phyloP scores from a whole-genome alignment of 1,284 basidiomycete genomes.

The Trametes pubescens region DNA sequence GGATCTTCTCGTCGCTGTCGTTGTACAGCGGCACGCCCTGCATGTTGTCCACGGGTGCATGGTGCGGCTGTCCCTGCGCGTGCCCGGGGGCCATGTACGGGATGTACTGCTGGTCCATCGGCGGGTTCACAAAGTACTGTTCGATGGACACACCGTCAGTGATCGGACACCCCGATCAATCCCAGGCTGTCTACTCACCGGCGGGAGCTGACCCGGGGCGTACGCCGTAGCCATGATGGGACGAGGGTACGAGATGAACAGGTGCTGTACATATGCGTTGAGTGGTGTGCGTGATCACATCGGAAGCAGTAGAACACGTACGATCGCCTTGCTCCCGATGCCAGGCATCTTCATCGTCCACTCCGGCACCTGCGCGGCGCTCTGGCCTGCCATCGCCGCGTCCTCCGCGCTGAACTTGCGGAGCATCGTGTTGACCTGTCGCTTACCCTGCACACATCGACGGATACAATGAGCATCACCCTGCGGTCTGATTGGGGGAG shows the following conservation, averaged over 20 bases:
- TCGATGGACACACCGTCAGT: not conserved
- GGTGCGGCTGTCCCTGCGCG: slow-evolving; percentile 26
- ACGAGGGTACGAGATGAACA: slow-evolving; percentile 52
- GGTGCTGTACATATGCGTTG: slow-evolving; percentile 42
- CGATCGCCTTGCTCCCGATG: slow-evolving; percentile 49
- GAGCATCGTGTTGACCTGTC: slow-evolving; percentile 49
- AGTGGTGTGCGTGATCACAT: not conserved
- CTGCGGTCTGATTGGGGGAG: not conserved
- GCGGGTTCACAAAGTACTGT: slow-evolving; percentile 46
- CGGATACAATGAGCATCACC: not conserved
- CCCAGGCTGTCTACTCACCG: slow-evolving; percentile 42
- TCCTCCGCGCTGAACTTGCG: slow-evolving; percentile 55
- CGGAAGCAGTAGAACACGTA: slow-evolving; percentile 40
- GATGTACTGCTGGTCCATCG: slow-evolving; percentile 37
- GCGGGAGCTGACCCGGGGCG: slow-evolving; percentile 55
- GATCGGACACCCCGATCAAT: not conserved
- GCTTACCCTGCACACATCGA: slow-evolving; percentile 49
- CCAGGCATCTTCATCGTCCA: slow-evolving; percentile 56
- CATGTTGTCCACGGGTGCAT: slow-evolving; percentile 27
- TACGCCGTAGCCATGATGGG: slow-evolving; percentile 49
- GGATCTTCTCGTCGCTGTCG: slow-evolving; percentile 39
- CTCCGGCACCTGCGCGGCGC: slow-evolving; percentile 44
- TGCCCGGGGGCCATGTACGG: slow-evolving; percentile 29
- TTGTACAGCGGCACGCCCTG: slow-evolving; percentile 48
- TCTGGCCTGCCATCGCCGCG: slow-evolving; percentile 40